These are phyloP conservation scores for Gentiana straminea DNA, from an alignment of 257 asterid species.

Conservation along the genomic window DNA sequence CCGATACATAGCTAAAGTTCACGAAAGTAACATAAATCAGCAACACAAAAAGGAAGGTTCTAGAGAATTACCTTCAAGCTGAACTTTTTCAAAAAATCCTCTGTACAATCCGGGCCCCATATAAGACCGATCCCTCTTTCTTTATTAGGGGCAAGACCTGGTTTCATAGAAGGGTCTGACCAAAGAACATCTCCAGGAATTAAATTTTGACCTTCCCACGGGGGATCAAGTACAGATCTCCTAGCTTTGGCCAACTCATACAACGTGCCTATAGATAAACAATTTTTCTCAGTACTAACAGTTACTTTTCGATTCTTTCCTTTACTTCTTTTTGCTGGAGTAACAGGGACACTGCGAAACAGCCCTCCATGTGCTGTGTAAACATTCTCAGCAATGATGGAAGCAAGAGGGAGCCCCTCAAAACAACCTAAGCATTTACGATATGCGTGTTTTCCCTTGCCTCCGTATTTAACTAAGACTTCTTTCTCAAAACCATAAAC, in stretches of 20 bases:
- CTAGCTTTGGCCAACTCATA: constrained; percentile 88
- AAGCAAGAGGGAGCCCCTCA: constrained; percentile 97
- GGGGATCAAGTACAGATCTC: constrained; percentile 97
- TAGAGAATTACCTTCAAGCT: constrained; percentile 45
- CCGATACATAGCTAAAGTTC: not conserved
- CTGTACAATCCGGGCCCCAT: constrained; percentile 98
- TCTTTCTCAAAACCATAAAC: constrained; percentile 97
- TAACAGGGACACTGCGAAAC: constrained; percentile 56
- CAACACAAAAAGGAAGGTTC: not conserved
- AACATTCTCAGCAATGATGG: constrained; percentile 67
- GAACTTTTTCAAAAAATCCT: constrained; percentile 68
- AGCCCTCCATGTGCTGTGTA: constrained; percentile 98
- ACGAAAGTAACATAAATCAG: not conserved
- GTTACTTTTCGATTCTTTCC: constrained; percentile 59
- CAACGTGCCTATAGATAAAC: constrained; percentile 69
- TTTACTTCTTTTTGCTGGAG: constrained; percentile 74
- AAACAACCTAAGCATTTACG: constrained; percentile 94
- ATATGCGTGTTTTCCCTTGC: constrained; percentile 84
- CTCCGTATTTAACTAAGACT: constrained; percentile 70
- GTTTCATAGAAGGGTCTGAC: constrained; percentile 88
- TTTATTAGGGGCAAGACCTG: constrained; percentile 82
- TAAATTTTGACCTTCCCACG: constrained; percentile 92
- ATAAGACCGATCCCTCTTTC: constrained; percentile 95
- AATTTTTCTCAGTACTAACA: constrained; percentile 35
- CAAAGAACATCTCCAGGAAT: constrained; percentile 96